phyloP scores from a whole-genome alignment of 495 filamentous ascomycete species.

The Aspergillus saccharolyticus region DNA sequence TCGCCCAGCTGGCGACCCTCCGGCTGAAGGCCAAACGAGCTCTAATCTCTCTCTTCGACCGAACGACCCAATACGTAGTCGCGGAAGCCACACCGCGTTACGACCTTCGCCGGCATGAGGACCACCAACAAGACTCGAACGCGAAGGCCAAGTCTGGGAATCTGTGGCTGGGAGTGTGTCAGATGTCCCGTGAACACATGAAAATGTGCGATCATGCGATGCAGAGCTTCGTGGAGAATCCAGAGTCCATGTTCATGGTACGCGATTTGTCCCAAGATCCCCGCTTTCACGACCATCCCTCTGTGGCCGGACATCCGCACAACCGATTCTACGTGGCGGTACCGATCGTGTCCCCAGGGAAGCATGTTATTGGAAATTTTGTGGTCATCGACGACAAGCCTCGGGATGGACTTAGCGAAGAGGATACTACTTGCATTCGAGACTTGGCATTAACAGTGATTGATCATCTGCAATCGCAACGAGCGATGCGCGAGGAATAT shows the following conservation, averaged over 20 bases:
- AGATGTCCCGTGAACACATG: slow-evolving; percentile 13
- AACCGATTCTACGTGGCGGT: slow-evolving; percentile 34
- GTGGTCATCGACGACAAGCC: slow-evolving; percentile 49
- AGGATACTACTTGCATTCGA: slow-evolving; percentile 20
- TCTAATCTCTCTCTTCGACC: slow-evolving; percentile 18
- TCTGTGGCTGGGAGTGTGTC: slow-evolving; percentile 38
- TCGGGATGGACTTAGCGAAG: slow-evolving; percentile 15
- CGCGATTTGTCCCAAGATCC: slow-evolving; percentile 25
- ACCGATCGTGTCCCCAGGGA: slow-evolving; percentile 49
- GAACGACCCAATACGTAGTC: slow-evolving; percentile 43
- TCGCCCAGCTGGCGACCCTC: slow-evolving; percentile 5
- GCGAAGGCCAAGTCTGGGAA: slow-evolving; percentile 20
- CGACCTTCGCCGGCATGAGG: slow-evolving; percentile 26
- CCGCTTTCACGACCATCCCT: slow-evolving; percentile 25
- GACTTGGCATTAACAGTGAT: slow-evolving; percentile 50
- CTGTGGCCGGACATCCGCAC: slow-evolving; percentile 25
- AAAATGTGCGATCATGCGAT: slow-evolving; percentile 29
- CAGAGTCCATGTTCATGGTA: slow-evolving; percentile 28
- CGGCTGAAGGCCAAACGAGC: slow-evolving; percentile 9
- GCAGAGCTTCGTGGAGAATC: slow-evolving; percentile 28
- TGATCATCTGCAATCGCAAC: slow-evolving; percentile 49
- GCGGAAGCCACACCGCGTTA: slow-evolving; percentile 45
- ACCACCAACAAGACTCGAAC: neutral
- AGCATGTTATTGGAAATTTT: slow-evolving; percentile 58
- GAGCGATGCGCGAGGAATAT: slow-evolving; percentile 45